Evolutionary conservation across 257 asterid species (phyloP).

Genomic region (Solanum neorickii): DNA sequence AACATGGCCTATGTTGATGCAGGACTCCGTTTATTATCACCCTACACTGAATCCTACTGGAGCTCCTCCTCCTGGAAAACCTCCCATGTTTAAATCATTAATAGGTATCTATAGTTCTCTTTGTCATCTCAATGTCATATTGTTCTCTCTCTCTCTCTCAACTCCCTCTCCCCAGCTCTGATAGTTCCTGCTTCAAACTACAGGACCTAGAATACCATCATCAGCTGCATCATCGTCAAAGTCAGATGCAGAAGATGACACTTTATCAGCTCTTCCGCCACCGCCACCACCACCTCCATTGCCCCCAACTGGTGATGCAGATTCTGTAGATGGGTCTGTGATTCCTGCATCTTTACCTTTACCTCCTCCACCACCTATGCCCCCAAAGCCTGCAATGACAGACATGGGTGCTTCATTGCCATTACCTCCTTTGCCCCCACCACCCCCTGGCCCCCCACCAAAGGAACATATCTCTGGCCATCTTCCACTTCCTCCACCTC

Average conservation of each 20-base stretch:
- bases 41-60: constrained; percentile 98
- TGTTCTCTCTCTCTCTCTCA: background rate
- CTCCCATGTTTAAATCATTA: constrained; percentile 94
- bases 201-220: constrained; percentile 88
- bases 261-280: constrained; percentile 35
- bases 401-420: constrained; percentile 37
- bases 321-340: constrained; percentile 43
- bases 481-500: constrained; percentile 56
- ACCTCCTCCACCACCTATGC: constrained; percentile 93
- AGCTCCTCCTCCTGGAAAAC: constrained; percentile 99
- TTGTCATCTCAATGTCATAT: background rate
- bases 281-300: constrained; percentile 82
- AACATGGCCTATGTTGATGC: constrained; percentile 20
- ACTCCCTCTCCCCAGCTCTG: background rate
- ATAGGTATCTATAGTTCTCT: constrained; percentile 35
- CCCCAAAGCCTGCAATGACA: constrained; percentile 46
- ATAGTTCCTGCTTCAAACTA: background rate
- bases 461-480: constrained; percentile 47
- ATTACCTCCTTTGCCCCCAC: constrained; percentile 49
- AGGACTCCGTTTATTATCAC: constrained; percentile 98
- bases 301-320: constrained; percentile 37
- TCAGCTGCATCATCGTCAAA: constrained; percentile 62
- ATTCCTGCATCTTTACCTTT: constrained; percentile 59
- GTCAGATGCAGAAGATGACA: constrained; percentile 47
- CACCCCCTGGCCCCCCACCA: constrained; percentile 94